These are phyloP conservation scores for Hirschfeldia incana DNA, from an alignment of 345 rosid genomes.

Conservation along the genomic window DNA sequence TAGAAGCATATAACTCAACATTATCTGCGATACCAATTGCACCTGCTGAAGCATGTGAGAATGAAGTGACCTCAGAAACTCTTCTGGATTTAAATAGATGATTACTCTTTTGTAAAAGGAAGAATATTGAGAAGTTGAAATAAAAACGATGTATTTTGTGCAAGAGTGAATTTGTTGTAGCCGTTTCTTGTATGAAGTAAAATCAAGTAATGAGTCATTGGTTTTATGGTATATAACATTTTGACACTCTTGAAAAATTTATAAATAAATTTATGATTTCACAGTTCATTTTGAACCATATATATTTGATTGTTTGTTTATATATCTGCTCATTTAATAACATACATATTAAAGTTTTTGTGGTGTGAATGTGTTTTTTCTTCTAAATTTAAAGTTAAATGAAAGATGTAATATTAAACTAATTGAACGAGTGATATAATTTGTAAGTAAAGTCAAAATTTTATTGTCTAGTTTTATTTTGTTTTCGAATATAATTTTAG, in stretches of 20 bases:
- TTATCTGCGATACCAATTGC: no score
- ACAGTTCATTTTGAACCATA: not conserved
- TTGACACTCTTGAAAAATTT: not conserved
- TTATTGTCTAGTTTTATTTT: not conserved
- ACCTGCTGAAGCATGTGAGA: no score
- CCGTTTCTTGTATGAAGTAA: not conserved
- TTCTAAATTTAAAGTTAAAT: not conserved
- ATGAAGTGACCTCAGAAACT: no score
- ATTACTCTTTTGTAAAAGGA: not conserved
- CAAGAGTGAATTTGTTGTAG: conserved; percentile 7
- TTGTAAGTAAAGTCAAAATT: not conserved
- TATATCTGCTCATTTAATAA: not conserved
- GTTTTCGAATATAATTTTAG: not conserved
- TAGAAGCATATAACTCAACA: no score
- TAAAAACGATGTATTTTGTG: not conserved
- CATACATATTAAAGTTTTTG: not conserved
- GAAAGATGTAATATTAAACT: not conserved
- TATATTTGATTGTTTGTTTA: not conserved
- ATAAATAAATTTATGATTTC: not conserved
- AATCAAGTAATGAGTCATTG: not conserved
- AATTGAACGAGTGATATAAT: not conserved
- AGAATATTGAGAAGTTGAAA: not conserved
- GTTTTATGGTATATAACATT: not conserved
- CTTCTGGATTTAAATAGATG: no score
- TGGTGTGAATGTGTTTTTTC: not conserved